Percentiles rank a stretch among this genome's conserved stretches.
Conservation (phyloP, 345 rosid species). For the Citrus australasica region DNA sequence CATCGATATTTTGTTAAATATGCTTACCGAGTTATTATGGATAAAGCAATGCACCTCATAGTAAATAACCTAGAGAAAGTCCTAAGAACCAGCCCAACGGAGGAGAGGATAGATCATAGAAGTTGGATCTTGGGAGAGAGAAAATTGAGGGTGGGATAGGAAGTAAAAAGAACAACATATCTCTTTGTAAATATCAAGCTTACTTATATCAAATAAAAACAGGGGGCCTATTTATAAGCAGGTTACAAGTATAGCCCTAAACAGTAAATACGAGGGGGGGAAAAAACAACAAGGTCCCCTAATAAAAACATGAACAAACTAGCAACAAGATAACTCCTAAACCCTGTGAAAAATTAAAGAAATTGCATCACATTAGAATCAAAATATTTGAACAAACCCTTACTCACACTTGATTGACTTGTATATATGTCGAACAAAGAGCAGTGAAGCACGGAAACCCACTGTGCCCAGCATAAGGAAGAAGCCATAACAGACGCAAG, state of each 20-base stretch:
- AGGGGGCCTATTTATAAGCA: background rate
- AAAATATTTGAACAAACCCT: background rate
- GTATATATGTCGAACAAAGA: constrained; percentile 79
- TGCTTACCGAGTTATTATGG: too few species aligned
- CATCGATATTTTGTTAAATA: too few species aligned
- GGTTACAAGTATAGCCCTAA: background rate
- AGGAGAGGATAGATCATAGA: too few species aligned
- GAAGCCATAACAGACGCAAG: constrained; percentile 83
- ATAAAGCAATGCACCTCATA: too few species aligned
- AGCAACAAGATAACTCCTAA: background rate
- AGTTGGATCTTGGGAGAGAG: background rate
- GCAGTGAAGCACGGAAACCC: constrained; percentile 71
- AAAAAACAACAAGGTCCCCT: background rate
- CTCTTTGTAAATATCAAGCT: background rate
- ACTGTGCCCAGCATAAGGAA: constrained; percentile 79
- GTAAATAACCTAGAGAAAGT: too few species aligned
- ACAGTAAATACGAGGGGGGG: too few species aligned
- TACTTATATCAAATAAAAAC: background rate
- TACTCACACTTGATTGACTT: constrained; percentile 80
- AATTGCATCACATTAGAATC: too few species aligned
- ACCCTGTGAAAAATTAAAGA: background rate
- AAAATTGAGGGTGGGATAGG: background rate
- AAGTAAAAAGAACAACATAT: background rate
- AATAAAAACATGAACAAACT: background rate
- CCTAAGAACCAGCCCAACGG: too few species aligned